Percentiles rank a stretch among this genome's conserved stretches.
Conservation (phyloP, 768 basidiomycete species). For the Hericium erinaceus region DNA sequence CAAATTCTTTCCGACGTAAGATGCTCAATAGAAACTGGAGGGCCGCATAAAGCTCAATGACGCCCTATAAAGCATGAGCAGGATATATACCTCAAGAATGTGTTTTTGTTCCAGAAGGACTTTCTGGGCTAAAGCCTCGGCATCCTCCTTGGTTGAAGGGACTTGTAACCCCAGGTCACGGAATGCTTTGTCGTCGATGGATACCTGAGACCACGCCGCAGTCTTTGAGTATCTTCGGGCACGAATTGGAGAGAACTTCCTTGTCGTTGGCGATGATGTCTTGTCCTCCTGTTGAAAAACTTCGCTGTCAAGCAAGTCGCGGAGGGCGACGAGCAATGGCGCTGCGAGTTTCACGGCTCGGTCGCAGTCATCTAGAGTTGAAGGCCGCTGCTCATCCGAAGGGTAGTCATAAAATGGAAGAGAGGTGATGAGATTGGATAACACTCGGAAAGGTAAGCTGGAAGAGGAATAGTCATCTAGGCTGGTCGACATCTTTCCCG, state of each 20-base stretch:
- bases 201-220: neutral
- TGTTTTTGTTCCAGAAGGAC: neutral
- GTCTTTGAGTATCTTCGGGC: neutral
- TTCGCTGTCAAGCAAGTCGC: neutral
- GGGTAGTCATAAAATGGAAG: neutral
- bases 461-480: neutral
- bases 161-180: neutral
- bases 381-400: neutral
- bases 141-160: neutral
- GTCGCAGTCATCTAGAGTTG: neutral
- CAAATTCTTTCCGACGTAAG: neutral
- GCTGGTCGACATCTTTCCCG: neutral
- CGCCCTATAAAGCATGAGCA: neutral
- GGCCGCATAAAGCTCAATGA: neutral
- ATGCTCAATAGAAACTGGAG: neutral
- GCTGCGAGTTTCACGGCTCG: neutral
- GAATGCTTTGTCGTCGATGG: neutral
- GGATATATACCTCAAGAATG: neutral
- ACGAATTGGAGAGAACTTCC: neutral
- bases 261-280: neutral
- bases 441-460: neutral
- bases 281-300: neutral
- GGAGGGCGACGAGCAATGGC: neutral
- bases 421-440: neutral
- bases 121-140: neutral